Evolutionary conservation across 441 rosid species (phyloP).

Genomic region (Kokia cookei): DNA sequence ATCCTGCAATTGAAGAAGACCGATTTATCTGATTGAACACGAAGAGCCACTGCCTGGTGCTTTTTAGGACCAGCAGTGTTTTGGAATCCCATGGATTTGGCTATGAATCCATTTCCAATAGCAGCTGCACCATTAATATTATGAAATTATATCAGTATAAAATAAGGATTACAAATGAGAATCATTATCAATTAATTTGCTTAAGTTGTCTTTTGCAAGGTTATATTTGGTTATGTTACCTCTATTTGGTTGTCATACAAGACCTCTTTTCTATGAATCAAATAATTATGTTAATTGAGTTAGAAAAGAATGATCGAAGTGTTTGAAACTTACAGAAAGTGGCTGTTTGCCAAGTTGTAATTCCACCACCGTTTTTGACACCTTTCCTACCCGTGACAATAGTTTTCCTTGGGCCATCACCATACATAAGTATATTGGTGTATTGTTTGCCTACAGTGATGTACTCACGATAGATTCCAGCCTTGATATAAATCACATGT

Average conservation of each 20-base stretch:
- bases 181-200: background rate
- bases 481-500: conserved; percentile 29
- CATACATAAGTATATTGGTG: conserved; percentile 26
- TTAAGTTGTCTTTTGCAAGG: too few species aligned
- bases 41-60: conserved; percentile 43
- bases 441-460: conserved; percentile 11
- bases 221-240: too few species aligned
- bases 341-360: conserved; percentile 17
- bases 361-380: background rate
- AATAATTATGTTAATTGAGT: too few species aligned
- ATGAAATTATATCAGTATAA: background rate
- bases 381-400: conserved; percentile 25
- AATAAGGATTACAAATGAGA: background rate
- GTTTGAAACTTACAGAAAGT: conserved; percentile 18
- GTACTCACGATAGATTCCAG: conserved; percentile 30
- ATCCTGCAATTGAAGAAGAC: conserved; percentile 42
- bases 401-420: conserved; percentile 27
- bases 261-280: too few species aligned
- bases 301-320: background rate
- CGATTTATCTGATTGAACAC: conserved; percentile 27
- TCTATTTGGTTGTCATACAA: too few species aligned
- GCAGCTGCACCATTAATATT: conserved; percentile 23
- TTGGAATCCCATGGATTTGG: conserved; percentile 38
- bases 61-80: conserved; percentile 38
- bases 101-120: conserved; percentile 33